Evolutionary conservation across 805 yeast species (phyloP).

Genomic region (Metschnikowia colocasiae): DNA sequence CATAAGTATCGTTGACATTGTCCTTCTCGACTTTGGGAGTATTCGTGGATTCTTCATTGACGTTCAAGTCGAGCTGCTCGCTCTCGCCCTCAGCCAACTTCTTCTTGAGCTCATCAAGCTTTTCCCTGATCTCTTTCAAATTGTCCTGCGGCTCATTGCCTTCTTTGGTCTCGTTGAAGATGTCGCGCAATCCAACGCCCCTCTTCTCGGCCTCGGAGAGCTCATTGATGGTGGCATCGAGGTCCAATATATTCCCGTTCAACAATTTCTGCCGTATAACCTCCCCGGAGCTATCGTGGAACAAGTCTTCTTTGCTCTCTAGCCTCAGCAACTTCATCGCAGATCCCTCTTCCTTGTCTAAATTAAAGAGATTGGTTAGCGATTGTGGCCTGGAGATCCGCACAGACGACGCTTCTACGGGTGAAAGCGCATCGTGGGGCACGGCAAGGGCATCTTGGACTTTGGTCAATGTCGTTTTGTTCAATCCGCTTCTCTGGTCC

Average conservation of each 20-base stretch:
- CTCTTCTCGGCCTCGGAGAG: slow-evolving; percentile 29
- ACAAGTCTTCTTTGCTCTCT: slow-evolving; percentile 7
- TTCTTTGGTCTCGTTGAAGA: slow-evolving; percentile 13
- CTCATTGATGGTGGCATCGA: slow-evolving; percentile 32
- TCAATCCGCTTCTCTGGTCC: slow-evolving; percentile 21
- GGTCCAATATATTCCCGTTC: slow-evolving; percentile 30
- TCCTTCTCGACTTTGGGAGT: slow-evolving; percentile 1
- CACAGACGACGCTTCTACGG: slow-evolving; percentile 9
- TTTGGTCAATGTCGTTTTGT: slow-evolving; percentile 4
- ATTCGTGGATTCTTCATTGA: neutral
- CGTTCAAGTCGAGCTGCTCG: neutral
- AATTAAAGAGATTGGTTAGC: slow-evolving; percentile 27
- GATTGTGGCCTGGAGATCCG: slow-evolving; percentile 18
- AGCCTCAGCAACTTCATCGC: slow-evolving; percentile 34
- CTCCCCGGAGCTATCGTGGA: slow-evolving; percentile 30
- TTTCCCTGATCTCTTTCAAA: slow-evolving; percentile 10
- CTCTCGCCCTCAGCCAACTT: slow-evolving; percentile 2
- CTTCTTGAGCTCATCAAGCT: slow-evolving; percentile 8
- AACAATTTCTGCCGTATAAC: slow-evolving; percentile 34
- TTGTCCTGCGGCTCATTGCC: slow-evolving; percentile 1
- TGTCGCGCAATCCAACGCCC: slow-evolving; percentile 30
- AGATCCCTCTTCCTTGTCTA: slow-evolving; percentile 43
- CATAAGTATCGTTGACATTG: neutral
- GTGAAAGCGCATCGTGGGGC: slow-evolving; percentile 7
- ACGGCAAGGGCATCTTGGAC: slow-evolving; percentile 5